Conservation (phyloP, 257 asterid species). For the Solanum corneliomulleri region DNA sequence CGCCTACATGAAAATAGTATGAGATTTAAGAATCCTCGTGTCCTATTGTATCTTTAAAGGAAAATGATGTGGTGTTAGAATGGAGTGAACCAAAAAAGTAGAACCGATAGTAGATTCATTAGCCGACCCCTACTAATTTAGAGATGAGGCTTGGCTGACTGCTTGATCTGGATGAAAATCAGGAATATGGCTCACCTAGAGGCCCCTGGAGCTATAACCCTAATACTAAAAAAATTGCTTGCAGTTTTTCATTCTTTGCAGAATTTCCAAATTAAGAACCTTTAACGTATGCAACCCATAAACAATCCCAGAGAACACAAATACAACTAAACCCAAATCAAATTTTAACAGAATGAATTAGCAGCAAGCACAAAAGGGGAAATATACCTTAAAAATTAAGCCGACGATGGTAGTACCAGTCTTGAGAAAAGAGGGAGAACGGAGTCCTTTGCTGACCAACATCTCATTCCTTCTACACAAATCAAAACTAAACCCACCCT, state of each 20-base stretch:
- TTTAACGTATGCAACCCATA: neutral
- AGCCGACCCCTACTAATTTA: neutral
- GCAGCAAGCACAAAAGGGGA: neutral
- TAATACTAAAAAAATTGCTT: neutral
- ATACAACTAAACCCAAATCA: neutral
- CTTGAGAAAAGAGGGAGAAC: slow-evolving; percentile 56
- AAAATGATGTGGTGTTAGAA: neutral
- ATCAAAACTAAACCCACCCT: slow-evolving; percentile 82
- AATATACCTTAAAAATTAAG: slow-evolving; percentile 54
- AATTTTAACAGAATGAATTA: neutral
- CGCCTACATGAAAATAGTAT: neutral
- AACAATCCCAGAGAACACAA: neutral
- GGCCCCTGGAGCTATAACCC: neutral
- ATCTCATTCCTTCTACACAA: slow-evolving; percentile 76
- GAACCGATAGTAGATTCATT: neutral
- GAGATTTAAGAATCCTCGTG: neutral
- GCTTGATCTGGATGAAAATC: neutral
- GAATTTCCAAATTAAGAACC: neutral
- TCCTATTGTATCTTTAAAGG: neutral
- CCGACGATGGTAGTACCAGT: slow-evolving; percentile 97
- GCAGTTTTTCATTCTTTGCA: neutral
- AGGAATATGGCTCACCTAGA: neutral
- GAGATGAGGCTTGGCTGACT: neutral
- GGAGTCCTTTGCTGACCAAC: slow-evolving; percentile 68
- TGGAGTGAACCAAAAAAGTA: neutral